These are phyloP conservation scores for Albifimbria verrucaria DNA, from an alignment of 2,329 filamentous ascomycete genomes.

Conservation along the genomic window DNA sequence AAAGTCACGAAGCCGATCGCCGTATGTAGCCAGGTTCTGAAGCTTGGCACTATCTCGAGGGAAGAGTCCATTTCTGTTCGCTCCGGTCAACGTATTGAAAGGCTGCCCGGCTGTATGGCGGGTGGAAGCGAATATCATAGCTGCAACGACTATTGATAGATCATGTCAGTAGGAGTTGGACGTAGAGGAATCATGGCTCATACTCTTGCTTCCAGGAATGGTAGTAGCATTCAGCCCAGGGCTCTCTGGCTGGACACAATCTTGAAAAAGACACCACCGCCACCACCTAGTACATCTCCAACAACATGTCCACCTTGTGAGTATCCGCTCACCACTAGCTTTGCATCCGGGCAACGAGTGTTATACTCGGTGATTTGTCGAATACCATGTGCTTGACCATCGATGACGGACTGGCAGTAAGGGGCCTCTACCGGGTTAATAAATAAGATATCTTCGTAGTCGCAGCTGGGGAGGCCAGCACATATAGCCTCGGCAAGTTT, in stretches of 20 bases:
- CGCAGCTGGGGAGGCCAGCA: slow-evolving; percentile 20
- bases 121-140: slow-evolving; percentile 21
- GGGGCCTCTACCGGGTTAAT: slow-evolving; percentile 22
- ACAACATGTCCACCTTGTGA: slow-evolving; percentile 37
- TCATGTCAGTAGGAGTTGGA: too few species aligned
- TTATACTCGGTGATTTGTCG: slow-evolving; percentile 36
- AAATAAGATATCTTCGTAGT: slow-evolving; percentile 29
- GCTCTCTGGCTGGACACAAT: too few species aligned
- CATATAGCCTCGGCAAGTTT: slow-evolving; percentile 24
- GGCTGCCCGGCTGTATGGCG: slow-evolving; percentile 29
- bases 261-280: slow-evolving; percentile 30
- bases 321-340: slow-evolving; percentile 39
- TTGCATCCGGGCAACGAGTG: slow-evolving; percentile 34
- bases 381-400: slow-evolving; percentile 30
- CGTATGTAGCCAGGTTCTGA: slow-evolving; percentile 21
- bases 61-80: slow-evolving; percentile 13
- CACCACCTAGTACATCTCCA: slow-evolving; percentile 31
- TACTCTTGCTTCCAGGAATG: too few species aligned
- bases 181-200: too few species aligned
- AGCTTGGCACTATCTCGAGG: slow-evolving; percentile 24
- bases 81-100: slow-evolving; percentile 26
- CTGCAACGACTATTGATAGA: not conserved
- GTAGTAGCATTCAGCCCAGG: too few species aligned
- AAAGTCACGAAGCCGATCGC: slow-evolving; percentile 24
- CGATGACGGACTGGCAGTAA: slow-evolving; percentile 34